Evolutionary conservation across 208 protist genomes (phyloP), one percentile per base, ranked within the genome.

Genomic region (Vickermania spadyakhi): DNA sequence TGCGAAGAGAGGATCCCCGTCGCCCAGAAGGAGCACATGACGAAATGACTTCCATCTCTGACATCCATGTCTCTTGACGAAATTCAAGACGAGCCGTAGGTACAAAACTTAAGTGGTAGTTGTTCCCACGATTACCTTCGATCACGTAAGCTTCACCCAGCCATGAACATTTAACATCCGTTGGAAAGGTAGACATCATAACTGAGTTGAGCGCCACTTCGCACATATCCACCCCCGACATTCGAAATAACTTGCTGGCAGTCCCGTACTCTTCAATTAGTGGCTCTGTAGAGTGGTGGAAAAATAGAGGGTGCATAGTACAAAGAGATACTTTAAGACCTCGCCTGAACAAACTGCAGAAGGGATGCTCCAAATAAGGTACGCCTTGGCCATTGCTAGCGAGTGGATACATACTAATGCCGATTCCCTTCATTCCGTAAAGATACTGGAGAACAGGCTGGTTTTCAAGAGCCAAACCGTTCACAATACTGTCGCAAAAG

Each of bases 311-410:
- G 49, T 66, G 61, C 54, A 85, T 56, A 1, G 98, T 99, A 27
- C 88, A 93, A n/a, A 99, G 81, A 4, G 95, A 94, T 0, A 99
- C 96, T 54, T 96, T 95, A 53, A 99, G 63, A 13, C 98, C 97
- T 31, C 89, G 77, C 25, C 79, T 73, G 60, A 99, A 97, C 67
- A 98, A 96, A 11, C 49, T 42, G 5, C 64, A 70, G 36, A 99
- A 95, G 23, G 97, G 97, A 72, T 98, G 94, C 54, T 96, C 81
- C 45, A 79, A 56, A 62, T 98, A 98, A 26, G 75, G 64, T 1
- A 98, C 74, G 36, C 97, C 98, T 59, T 98, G 98, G 26, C 99
- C 81, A 13, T 77, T 81, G 81, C 98, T 98, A 66, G 98, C 98
- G 1, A 99, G 67, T 4, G 98, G 98, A 42, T 92, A 97, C 75